Percentiles rank a stretch among this genome's conserved stretches.
These are phyloP conservation scores for Verticillium longisporum DNA, from an alignment of 2,329 filamentous ascomycete species.

Conservation along the genomic window DNA sequence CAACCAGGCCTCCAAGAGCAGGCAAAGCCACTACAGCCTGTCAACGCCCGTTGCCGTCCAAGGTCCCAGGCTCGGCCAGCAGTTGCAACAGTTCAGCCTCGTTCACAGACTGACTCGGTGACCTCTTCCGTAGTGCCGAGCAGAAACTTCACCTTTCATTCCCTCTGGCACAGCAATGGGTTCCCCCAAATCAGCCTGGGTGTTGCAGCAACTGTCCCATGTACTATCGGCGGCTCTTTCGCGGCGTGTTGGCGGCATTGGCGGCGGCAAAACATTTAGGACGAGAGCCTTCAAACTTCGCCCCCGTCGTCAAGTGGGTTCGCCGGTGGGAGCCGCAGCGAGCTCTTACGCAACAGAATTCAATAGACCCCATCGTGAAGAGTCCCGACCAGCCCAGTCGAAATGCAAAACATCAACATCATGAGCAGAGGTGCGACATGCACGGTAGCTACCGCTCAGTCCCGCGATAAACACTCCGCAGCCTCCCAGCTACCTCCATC, in stretches of 20 bases:
- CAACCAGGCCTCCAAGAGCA: too few species aligned
- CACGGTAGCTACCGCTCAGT: not conserved
- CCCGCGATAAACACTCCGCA: not conserved
- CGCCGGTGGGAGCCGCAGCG: not conserved
- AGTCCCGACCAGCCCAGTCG: not conserved
- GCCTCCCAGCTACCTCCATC: not conserved
- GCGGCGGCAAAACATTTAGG: not conserved
- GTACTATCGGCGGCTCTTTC: not conserved
- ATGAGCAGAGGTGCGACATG: not conserved
- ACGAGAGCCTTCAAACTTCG: not conserved
- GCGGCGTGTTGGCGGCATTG: constrained; percentile 1
- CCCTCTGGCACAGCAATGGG: not conserved
- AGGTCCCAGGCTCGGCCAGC: not conserved
- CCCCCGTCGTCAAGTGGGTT: not conserved
- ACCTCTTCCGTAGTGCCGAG: not conserved
- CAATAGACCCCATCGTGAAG: not conserved
- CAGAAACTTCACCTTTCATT: not conserved
- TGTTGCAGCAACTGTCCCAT: not conserved
- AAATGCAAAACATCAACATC: not conserved
- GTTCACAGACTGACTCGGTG: not conserved
- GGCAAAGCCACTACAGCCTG: not conserved
- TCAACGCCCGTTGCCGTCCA: not conserved
- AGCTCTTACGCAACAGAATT: constrained; percentile 1
- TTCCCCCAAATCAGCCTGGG: too few species aligned
- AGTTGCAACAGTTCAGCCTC: not conserved